phyloP scores from a whole-genome alignment of 805 yeast genomes.

The Metschnikowia chrysomelidarum region DNA sequence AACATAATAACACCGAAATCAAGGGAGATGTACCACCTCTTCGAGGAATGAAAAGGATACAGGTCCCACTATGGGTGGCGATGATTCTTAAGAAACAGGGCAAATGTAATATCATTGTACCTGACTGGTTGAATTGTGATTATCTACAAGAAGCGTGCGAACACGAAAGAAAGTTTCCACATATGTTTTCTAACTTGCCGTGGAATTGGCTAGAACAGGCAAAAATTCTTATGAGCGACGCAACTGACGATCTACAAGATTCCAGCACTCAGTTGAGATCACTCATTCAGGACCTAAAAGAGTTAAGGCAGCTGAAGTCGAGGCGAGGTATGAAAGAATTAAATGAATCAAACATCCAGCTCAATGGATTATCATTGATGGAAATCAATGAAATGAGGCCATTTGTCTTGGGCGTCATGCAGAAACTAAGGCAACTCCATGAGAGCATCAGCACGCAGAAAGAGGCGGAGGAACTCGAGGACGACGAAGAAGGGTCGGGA shows the following conservation, averaged over 20 bases:
- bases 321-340: constrained; percentile 74
- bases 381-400: constrained; percentile 91
- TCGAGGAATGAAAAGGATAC: constrained; percentile 62
- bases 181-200: constrained; percentile 69
- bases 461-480: constrained; percentile 15
- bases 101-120: constrained; percentile 82
- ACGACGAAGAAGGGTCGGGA: constrained; percentile 15
- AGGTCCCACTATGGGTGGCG: constrained; percentile 88
- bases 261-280: constrained; percentile 70
- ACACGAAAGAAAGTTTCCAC: constrained; percentile 58
- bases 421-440: constrained; percentile 59
- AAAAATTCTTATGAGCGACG: constrained; percentile 63
- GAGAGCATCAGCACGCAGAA: constrained; percentile 26
- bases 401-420: constrained; percentile 78
- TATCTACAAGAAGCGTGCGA: constrained; percentile 58
- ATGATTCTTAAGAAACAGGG: constrained; percentile 77
- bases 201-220: constrained; percentile 87
- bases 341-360: constrained; percentile 77
- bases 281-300: constrained; percentile 78
- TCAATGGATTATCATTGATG: constrained; percentile 77
- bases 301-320: constrained; percentile 76
- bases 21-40: constrained; percentile 55
- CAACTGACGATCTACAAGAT: constrained; percentile 76
- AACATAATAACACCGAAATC: constrained; percentile 15
- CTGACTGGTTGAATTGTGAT: constrained; percentile 70